Percentiles rank a stretch among this genome's conserved stretches.
Evolutionary conservation across 306 rosid species (phyloP).

Genomic region (Mucuna pruriens): DNA sequence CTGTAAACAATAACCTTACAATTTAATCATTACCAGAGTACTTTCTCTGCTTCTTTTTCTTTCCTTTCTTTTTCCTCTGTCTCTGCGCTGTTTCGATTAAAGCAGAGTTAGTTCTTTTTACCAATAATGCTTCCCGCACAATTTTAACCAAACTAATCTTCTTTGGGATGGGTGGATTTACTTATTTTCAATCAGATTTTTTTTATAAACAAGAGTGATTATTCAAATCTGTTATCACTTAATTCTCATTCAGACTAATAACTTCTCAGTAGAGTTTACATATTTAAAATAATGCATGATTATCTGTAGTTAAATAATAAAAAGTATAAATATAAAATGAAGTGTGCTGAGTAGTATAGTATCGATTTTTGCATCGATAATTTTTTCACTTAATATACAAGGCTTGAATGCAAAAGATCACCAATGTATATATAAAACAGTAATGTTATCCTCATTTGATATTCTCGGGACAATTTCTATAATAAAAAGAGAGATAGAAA

Average conservation of each 20-base stretch:
- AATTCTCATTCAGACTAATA: too few species aligned
- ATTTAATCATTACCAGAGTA: conserved; percentile 33
- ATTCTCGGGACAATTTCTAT: not conserved
- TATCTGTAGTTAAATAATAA: too few species aligned
- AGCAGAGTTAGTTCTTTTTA: not conserved
- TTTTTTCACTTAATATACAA: not conserved
- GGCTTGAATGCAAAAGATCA: not conserved
- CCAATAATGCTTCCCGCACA: not conserved
- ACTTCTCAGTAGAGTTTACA: too few species aligned
- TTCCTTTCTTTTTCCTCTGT: not conserved
- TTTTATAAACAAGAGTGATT: too few species aligned
- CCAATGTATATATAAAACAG: not conserved
- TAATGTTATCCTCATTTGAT: not conserved
- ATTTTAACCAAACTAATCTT: too few species aligned
- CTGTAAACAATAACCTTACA: not conserved
- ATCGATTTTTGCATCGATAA: not conserved
- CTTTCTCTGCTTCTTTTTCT: not conserved
- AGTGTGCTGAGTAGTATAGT: not conserved
- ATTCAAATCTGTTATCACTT: too few species aligned
- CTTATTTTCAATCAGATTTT: too few species aligned
- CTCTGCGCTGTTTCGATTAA: not conserved
- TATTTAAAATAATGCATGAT: too few species aligned
- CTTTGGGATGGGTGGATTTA: too few species aligned
- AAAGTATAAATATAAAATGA: not conserved
- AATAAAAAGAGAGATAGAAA: not conserved